These are phyloP conservation scores for Tetracladium setigerum DNA, from an alignment of 495 filamentous ascomycete genomes.

Conservation along the genomic window DNA sequence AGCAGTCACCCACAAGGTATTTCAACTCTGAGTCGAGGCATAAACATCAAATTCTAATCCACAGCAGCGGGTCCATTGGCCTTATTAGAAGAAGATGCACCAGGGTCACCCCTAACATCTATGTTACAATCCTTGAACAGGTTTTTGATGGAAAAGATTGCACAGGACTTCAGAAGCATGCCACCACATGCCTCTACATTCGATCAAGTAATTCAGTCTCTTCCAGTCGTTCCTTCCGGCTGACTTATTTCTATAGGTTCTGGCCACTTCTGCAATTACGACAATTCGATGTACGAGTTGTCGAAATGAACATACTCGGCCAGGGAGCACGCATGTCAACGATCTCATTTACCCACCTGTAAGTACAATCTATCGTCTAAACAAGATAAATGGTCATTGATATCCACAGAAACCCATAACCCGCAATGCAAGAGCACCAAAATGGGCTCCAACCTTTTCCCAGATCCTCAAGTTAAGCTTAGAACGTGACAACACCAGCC, in stretches of 20 bases:
- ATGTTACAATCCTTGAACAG: conserved; percentile 74
- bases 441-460: conserved; percentile 53
- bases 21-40: conserved; percentile 7
- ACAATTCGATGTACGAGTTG: conserved; percentile 78
- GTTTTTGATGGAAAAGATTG: conserved; percentile 67
- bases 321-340: conserved; percentile 63
- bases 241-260: conserved; percentile 21
- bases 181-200: conserved; percentile 47
- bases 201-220: conserved; percentile 35
- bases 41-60: background rate
- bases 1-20: conserved; percentile 64
- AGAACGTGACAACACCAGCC: conserved; percentile 68
- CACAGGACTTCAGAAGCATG: conserved; percentile 59
- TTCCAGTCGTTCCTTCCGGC: background rate
- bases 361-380: conserved; percentile 12
- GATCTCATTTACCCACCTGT: conserved; percentile 75
- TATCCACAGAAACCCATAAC: conserved; percentile 29
- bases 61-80: conserved; percentile 55
- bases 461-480: conserved; percentile 80
- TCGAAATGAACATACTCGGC: conserved; percentile 63
- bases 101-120: conserved; percentile 55
- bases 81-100: conserved; percentile 75
- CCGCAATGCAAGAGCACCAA: conserved; percentile 46
- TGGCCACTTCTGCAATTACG: conserved; percentile 45
- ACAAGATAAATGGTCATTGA: background rate